These are phyloP conservation scores for Trametes hirsuta DNA, from an alignment of 1,284 basidiomycete species.

Conservation along the genomic window DNA sequence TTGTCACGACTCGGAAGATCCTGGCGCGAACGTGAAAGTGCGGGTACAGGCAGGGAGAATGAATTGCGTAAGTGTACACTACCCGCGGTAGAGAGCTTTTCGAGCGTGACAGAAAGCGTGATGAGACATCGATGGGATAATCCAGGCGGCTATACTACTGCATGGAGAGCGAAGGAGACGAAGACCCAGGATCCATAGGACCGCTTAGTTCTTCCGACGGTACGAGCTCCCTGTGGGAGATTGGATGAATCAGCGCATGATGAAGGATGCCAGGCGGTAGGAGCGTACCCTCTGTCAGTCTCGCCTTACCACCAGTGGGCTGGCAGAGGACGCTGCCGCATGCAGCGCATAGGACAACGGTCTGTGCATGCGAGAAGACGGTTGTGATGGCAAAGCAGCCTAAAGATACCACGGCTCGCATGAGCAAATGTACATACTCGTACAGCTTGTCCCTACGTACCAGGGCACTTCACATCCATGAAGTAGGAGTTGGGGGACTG, in stretches of 20 bases:
- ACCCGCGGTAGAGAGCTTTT: conserved; percentile 27
- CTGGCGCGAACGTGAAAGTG: conserved; percentile 6
- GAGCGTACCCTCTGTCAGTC: conserved; percentile 93
- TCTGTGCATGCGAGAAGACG: conserved; percentile 95
- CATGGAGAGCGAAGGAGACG: conserved; percentile 26
- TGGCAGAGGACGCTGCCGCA: conserved; percentile 97
- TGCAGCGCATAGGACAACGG: conserved; percentile 89
- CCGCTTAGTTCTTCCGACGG: conserved; percentile 80
- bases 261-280: background rate
- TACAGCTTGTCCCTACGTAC: conserved; percentile 47
- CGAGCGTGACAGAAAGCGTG: conserved; percentile 28
- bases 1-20: background rate
- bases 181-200: conserved; percentile 31
- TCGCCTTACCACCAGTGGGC: conserved; percentile 98
- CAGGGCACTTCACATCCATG: conserved; percentile 99
- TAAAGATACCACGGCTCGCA: conserved; percentile 31
- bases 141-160: conserved; percentile 31
- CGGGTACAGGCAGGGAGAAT: conserved; percentile 20
- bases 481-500: conserved; percentile 98
- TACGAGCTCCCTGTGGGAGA: conserved; percentile 73
- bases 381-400: conserved; percentile 95
- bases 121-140: conserved; percentile 31
- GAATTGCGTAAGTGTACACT: conserved; percentile 30
- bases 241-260: conserved; percentile 11
- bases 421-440: background rate